Conservation (phyloP, 192 early-diverging fungal genomes). For the Linnemannia elongata region DNA sequence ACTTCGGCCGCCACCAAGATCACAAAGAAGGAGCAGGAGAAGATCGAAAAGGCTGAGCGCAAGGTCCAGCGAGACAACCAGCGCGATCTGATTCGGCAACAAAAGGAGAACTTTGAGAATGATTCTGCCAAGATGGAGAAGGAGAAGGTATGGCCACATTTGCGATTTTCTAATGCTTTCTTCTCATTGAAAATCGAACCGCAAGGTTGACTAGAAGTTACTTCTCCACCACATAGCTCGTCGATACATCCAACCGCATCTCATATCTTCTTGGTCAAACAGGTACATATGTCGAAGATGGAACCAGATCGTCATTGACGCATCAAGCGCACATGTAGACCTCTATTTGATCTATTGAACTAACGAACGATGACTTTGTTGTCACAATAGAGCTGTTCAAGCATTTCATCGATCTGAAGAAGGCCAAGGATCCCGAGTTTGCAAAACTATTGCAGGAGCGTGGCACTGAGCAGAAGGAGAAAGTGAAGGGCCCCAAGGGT, state of each 20-base stretch:
- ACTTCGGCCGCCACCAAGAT: slow-evolving; percentile 1
- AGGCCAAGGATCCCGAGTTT: slow-evolving; percentile 71
- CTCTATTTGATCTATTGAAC: background rate
- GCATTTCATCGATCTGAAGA: slow-evolving; percentile 73
- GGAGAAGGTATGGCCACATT: slow-evolving; percentile 34
- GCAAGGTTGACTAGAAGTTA: background rate
- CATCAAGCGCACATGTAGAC: background rate
- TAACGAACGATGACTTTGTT: background rate
- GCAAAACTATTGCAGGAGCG: slow-evolving; percentile 62
- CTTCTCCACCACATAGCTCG: slow-evolving; percentile 16
- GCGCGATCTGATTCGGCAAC: slow-evolving; percentile 48
- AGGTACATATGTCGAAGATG: slow-evolving; percentile 10
- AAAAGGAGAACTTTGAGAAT: slow-evolving; percentile 47
- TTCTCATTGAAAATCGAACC: background rate
- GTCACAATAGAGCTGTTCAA: slow-evolving; percentile 65
- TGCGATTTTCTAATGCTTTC: background rate
- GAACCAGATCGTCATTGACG: background rate
- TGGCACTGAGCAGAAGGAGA: slow-evolving; percentile 50
- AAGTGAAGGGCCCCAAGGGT: slow-evolving; percentile 59
- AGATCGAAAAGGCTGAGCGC: slow-evolving; percentile 47
- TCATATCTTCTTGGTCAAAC: slow-evolving; percentile 55
- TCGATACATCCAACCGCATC: slow-evolving; percentile 51
- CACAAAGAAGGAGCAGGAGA: slow-evolving; percentile 41
- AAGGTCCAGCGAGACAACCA: slow-evolving; percentile 47
- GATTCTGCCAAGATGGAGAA: slow-evolving; percentile 51